These are phyloP conservation scores for Fomitopsis pinicola DNA, from an alignment of 1,284 basidiomycete genomes.

Conservation along the genomic window DNA sequence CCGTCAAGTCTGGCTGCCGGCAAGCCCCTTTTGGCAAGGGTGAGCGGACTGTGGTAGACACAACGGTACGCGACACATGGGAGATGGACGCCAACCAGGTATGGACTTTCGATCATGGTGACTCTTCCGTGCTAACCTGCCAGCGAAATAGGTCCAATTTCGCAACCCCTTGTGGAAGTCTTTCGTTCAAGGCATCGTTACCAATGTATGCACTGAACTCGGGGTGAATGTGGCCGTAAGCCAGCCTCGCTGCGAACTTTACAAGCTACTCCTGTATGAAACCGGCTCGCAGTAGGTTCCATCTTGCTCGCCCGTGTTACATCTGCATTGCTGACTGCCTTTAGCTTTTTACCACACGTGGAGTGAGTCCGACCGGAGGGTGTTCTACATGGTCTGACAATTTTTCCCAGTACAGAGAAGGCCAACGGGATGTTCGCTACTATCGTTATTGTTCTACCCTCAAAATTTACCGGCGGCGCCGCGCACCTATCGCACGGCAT, in stretches of 20 bases:
- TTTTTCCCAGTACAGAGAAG: conserved; percentile 32
- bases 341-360: conserved; percentile 13
- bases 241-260: conserved; percentile 33
- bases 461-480: conserved; percentile 37
- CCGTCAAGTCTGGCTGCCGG: conserved; percentile 26
- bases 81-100: conserved; percentile 23
- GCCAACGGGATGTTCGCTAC: conserved; percentile 42
- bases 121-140: background rate
- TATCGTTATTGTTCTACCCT: conserved; percentile 40
- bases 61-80: conserved; percentile 24
- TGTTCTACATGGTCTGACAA: background rate
- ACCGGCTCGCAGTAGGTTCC: conserved; percentile 39
- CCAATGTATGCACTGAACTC: conserved; percentile 25
- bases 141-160: conserved; percentile 13
- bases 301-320: background rate
- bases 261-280: conserved; percentile 44
- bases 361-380: conserved; percentile 7
- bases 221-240: conserved; percentile 11
- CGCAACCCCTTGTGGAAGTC: conserved; percentile 20
- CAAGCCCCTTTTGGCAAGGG: conserved; percentile 33
- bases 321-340: background rate
- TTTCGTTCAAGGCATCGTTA: conserved; percentile 15
- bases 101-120: background rate
- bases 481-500: conserved; percentile 35
- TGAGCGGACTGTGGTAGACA: conserved; percentile 22